These are phyloP conservation scores for Colletotrichum simmondsii DNA, from an alignment of 2,329 filamentous ascomycete species.

Conservation along the genomic window DNA sequence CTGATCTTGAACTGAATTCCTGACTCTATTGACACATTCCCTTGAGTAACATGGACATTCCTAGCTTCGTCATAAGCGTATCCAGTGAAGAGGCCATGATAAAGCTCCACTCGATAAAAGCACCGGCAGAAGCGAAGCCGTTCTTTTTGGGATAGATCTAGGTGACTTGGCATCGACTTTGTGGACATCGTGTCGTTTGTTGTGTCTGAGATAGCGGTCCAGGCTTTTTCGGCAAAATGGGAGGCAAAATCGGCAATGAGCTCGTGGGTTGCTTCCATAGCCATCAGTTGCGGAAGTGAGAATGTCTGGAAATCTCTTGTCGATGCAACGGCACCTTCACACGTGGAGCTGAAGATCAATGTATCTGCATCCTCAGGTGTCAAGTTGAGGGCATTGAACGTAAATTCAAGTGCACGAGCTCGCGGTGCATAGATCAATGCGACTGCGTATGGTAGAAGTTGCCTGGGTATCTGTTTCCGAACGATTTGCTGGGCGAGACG, in stretches of 20 bases:
- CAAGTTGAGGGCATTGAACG: not conserved
- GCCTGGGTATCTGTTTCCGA: not conserved
- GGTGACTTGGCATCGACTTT: not conserved
- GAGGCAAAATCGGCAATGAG: not conserved
- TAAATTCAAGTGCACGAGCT: not conserved
- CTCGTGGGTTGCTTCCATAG: not conserved
- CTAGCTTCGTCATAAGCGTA: not conserved
- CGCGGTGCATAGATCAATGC: not conserved
- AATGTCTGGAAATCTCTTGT: not conserved
- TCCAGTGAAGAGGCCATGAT: not conserved
- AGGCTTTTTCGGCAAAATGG: not conserved
- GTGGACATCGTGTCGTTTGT: not conserved
- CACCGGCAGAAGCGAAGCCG: not conserved
- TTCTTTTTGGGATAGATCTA: not conserved
- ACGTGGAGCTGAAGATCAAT: not conserved
- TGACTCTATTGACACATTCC: too few species aligned
- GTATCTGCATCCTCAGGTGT: not conserved
- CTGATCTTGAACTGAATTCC: too few species aligned
- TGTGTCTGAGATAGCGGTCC: not conserved
- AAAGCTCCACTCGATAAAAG: not conserved
- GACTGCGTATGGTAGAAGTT: not conserved
- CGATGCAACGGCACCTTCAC: not conserved
- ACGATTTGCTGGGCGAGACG: not conserved
- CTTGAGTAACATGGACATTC: not conserved
- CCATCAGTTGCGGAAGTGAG: not conserved